Conservation (phyloP, 805 yeast genomes). For the Phaffomyces antillensis region DNA sequence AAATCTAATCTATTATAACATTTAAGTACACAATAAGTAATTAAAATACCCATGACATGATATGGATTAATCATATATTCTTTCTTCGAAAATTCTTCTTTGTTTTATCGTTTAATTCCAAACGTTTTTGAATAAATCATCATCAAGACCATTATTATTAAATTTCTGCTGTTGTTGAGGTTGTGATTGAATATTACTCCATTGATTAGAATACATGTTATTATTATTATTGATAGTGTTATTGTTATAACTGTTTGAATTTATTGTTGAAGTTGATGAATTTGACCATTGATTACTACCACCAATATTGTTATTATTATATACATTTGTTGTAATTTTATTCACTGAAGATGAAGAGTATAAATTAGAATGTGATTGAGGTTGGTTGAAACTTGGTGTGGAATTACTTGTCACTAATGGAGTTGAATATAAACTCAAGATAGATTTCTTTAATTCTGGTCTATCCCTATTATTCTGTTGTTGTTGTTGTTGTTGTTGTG, state of each 20-base stretch:
- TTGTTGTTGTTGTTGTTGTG: constrained; percentile 6
- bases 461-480: constrained; percentile 29
- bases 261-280: not conserved
- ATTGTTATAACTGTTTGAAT: not conserved
- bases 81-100: not conserved
- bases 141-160: constrained; percentile 34
- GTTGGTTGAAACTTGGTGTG: constrained; percentile 16
- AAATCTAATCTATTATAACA: too few relatives aligned
- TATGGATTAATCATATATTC: too few relatives aligned
- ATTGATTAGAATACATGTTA: constrained; percentile 23
- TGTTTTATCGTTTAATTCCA: constrained; percentile 39
- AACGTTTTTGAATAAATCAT: constrained; percentile 62
- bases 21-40: too few relatives aligned
- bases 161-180: not conserved
- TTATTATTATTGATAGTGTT: not conserved
- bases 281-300: constrained; percentile 5
- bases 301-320: not conserved
- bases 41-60: too few relatives aligned
- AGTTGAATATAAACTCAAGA: constrained; percentile 77
- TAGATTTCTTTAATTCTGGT: constrained; percentile 88
- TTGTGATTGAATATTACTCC: constrained; percentile 18
- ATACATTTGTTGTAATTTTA: constrained; percentile 4
- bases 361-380: constrained; percentile 1
- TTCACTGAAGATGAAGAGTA: constrained; percentile 9
- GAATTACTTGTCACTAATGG: constrained; percentile 26